A percentile compares a stretch with the other conserved stretches of the same genome.
These are phyloP conservation scores for Gelatoporia subvermispora DNA, from an alignment of 768 basidiomycete genomes.

Conservation along the genomic window DNA sequence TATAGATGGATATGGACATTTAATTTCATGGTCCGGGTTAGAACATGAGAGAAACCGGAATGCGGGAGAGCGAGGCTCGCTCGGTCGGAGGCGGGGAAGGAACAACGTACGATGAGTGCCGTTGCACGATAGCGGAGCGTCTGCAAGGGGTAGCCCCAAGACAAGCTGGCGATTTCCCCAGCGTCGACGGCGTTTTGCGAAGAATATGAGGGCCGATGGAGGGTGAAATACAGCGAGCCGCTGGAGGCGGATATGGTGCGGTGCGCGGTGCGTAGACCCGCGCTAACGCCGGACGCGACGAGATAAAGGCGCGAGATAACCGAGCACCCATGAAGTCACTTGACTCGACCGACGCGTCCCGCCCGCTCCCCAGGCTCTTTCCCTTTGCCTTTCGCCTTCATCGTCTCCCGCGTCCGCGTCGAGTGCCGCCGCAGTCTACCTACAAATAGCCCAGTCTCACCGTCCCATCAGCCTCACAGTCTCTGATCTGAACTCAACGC, in stretches of 20 bases:
- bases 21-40: too few relatives aligned
- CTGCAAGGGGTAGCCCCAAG: too few relatives aligned
- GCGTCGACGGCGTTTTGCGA: background rate
- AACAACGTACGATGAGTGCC: conserved; percentile 2
- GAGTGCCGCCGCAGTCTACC: too few relatives aligned
- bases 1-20: too few relatives aligned
- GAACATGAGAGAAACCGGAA: too few relatives aligned
- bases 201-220: background rate
- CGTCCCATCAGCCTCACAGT: too few relatives aligned
- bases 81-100: background rate
- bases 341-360: conserved; percentile 11
- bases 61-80: too few relatives aligned
- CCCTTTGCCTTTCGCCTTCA: conserved; percentile 4
- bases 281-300: conserved; percentile 26
- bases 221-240: background rate
- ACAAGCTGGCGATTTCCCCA: background rate
- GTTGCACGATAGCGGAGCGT: too few relatives aligned
- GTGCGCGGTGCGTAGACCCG: too few relatives aligned
- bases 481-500: background rate
- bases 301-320: conserved; percentile 6
- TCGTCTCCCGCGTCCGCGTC: background rate
- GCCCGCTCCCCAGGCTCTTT: conserved; percentile 10
- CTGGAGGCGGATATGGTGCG: conserved; percentile 26
- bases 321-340: conserved; percentile 12
- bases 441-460: too few relatives aligned